Evolutionary conservation across 331 rosid species (phyloP), one percentile per base, ranked within the genome.

Genomic region (Prunus yedoensis): DNA sequence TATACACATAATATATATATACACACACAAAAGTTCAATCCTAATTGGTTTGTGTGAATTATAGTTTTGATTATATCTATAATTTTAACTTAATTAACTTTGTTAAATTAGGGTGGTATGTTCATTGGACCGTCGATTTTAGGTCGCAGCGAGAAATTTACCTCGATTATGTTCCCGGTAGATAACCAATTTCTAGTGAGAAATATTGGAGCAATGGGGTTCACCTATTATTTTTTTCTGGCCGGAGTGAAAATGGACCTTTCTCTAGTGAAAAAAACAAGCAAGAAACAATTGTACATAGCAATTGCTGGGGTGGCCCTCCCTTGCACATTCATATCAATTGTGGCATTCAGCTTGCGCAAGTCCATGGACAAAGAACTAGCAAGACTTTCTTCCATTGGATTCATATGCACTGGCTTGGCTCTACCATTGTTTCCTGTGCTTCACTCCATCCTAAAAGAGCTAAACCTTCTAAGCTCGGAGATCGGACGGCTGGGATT

Each of bases 161-260:
- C 27, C 18, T 59, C 14, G 4, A 2, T 74, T 1, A 8, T 88
- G 18, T 58, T 38, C 18, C 81, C 85, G 0, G 85, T 57, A 0
- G 38, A 83, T 6, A 57, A 86, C 0, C 52, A 51, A 30, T 91
- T 79, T 76, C 2, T 94, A 28, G 16, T 87, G 47, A 80, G 52
- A 59, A 93, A 89, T 21, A 53, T 93, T 0, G 98, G 96, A 32
- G 0, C 82, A 16, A 58, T 91, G 57, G 96, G 97, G 14, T 94
- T 94, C 84, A 83, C 90, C 91, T 87, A 83, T 28, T 91, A 80
- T 71, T 57, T 76, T 0, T 94, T 91, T 75, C 20, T 90, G 0
- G 83, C 85, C 1, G 97, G 93, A 3, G 97, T 94, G 25, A 94
- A 88, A 83, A 83, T 85, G 87, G 97, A 94, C 68, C 18, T 75